Conservation (phyloP, 2,329 filamentous ascomycete genomes). For the Hortaea sp. region DNA sequence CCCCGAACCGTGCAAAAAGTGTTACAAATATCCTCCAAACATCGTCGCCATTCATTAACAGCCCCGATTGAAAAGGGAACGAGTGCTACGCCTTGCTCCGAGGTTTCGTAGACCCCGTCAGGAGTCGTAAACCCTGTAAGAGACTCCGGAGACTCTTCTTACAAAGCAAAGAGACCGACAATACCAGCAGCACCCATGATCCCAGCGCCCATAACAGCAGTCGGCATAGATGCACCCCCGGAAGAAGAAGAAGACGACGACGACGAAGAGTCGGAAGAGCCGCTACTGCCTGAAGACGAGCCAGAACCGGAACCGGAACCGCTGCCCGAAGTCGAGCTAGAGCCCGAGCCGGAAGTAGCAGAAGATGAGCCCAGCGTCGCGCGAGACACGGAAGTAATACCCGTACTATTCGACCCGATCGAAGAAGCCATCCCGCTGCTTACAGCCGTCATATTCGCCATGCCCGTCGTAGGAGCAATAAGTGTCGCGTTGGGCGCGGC, state of each 20-base stretch:
- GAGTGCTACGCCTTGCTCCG: background rate
- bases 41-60: no score
- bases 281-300: conserved; percentile 4
- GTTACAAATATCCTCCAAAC: no score
- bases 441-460: conserved; percentile 4
- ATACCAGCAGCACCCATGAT: conserved; percentile 33
- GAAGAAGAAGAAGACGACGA: conserved; percentile 7
- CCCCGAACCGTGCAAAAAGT: no score
- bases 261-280: conserved; percentile 4
- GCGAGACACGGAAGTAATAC: background rate
- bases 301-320: conserved; percentile 4
- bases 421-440: conserved; percentile 2
- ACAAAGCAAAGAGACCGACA: conserved; percentile 34
- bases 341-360: conserved; percentile 3
- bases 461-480: conserved; percentile 6
- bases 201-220: conserved; percentile 29
- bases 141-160: conserved; percentile 5
- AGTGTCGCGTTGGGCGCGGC: conserved; percentile 1
- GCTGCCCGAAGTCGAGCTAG: conserved; percentile 7
- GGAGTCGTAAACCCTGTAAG: background rate
- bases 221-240: conserved; percentile 24
- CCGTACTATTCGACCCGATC: conserved; percentile 6
- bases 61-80: no score
- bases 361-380: conserved; percentile 3
- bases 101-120: background rate